Percentiles rank a stretch among this genome's conserved stretches.
Conservation (phyloP, 140 eudicot species). For the Anethum foeniculum region DNA sequence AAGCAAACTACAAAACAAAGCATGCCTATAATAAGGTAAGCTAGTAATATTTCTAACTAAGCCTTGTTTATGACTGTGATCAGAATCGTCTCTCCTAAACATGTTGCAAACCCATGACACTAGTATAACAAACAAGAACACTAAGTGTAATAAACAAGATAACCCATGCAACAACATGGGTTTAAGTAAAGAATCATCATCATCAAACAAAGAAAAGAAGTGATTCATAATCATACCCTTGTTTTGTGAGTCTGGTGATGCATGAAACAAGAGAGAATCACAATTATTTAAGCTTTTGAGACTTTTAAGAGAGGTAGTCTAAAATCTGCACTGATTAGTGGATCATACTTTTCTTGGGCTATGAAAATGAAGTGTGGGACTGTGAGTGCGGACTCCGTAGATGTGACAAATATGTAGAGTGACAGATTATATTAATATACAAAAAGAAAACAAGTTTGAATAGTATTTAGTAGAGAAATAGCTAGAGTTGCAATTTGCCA, state of each 20-base stretch:
- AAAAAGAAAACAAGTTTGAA: too few species aligned
- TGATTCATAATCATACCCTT: conserved; percentile 7
- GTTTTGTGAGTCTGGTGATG: not conserved
- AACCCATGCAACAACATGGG: conserved; percentile 32
- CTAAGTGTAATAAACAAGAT: conserved; percentile 32
- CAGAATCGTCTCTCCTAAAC: not conserved
- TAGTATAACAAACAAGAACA: conserved; percentile 30
- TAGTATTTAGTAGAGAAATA: too few species aligned
- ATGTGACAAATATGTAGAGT: not conserved
- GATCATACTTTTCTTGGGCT: not conserved
- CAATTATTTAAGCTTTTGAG: not conserved
- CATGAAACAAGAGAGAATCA: not conserved
- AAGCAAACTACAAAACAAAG: conserved; percentile 33
- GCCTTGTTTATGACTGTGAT: conserved; percentile 16
- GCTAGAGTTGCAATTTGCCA: too few species aligned
- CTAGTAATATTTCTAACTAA: conserved; percentile 1
- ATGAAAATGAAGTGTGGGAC: not conserved
- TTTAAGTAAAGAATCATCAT: conserved; percentile 25
- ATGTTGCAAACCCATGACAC: conserved; percentile 33
- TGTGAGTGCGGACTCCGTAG: not conserved
- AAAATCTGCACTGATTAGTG: not conserved
- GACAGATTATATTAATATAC: too few species aligned
- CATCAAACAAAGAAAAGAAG: not conserved
- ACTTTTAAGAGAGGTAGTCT: not conserved
- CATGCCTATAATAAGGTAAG: conserved; percentile 23